These are phyloP conservation scores for Diospyros lotus DNA, from an alignment of 148 eudicot genomes.

Conservation along the genomic window DNA sequence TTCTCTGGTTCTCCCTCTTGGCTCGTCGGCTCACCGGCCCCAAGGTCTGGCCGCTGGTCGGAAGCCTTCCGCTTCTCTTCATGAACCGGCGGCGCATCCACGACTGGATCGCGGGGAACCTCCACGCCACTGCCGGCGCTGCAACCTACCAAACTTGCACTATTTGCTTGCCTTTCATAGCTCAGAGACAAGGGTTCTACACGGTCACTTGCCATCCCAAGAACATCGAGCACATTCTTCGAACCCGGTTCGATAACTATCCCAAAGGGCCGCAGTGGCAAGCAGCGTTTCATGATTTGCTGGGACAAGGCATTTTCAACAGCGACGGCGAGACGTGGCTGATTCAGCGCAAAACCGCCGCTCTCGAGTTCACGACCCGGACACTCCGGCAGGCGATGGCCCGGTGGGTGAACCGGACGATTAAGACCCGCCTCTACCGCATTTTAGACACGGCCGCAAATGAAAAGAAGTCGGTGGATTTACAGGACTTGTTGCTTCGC, in stretches of 20 bases:
- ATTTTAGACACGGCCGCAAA: slow-evolving; percentile 50
- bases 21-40: slow-evolving; percentile 50
- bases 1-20: slow-evolving; percentile 61
- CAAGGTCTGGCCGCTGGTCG: slow-evolving; percentile 61
- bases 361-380: slow-evolving; percentile 79
- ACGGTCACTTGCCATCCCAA: slow-evolving; percentile 82
- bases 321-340: slow-evolving; percentile 88
- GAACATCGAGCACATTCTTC: slow-evolving; percentile 72
- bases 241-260: slow-evolving; percentile 81
- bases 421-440: slow-evolving; percentile 56
- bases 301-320: slow-evolving; percentile 83
- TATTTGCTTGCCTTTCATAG: slow-evolving; percentile 65
- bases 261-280: slow-evolving; percentile 91
- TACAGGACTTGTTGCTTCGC: slow-evolving; percentile 59
- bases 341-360: slow-evolving; percentile 80
- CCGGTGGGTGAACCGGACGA: slow-evolving; percentile 87
- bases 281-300: slow-evolving; percentile 69
- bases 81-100: slow-evolving; percentile 60
- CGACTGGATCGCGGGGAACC: slow-evolving; percentile 73
- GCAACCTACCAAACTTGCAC: slow-evolving; percentile 84
- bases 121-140: slow-evolving; percentile 39
- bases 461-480: slow-evolving; percentile 45
- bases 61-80: slow-evolving; percentile 58
- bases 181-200: slow-evolving; percentile 64
- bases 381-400: slow-evolving; percentile 84